Evolutionary conservation across 176 grass and related monocot species (phyloP), one percentile per base, ranked within the genome.

Genomic region (Hordeum marinum): DNA sequence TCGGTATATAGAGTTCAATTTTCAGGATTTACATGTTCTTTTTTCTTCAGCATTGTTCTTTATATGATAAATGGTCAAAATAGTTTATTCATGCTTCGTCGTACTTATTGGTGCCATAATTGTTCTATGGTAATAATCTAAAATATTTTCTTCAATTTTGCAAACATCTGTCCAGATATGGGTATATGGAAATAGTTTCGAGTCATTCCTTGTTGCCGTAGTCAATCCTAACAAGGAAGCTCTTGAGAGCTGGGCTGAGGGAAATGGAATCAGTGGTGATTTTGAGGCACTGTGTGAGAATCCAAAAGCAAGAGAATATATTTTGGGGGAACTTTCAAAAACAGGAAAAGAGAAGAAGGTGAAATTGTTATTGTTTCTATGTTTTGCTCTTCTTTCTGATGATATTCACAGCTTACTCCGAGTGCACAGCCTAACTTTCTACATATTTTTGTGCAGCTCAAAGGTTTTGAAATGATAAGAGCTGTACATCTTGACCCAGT

Each of bases 121-220:
- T 8, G 29, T 63, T 78, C 54, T 76, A 18, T 81, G 64, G 79
- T 57, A 70, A 41, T 23, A 82, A 85, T 32, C 64, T 83, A 18
- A 82, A 59, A 24, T 70, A 35, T 32, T 62, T 68, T 69, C 48
- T 57, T 48, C 8, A 14, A 27, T 46, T 80, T 79, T 81, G 68
- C 48, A 5, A 84, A 77, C 42, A 59, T 73, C 32, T 84, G 55
- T 89, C 1, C 78, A 97, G 94, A 94, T 97, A 84, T 97, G 94
- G 94, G 45, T 97, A 62, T 94, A 97, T 72, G 94, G 94, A 14
- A 97, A 94, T 90, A 97, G 94, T 88, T 97, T 97, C 21, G 85
- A 97, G 73, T 94, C 89, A 48, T 90, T 92, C 87, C 94, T 97
- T 83, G 77, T 97, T 60, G 94, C 92, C 12, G 87, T 97, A 24